phyloP scores from a whole-genome alignment of 2,329 filamentous ascomycete species.

The Atkinsonella texensis region DNA sequence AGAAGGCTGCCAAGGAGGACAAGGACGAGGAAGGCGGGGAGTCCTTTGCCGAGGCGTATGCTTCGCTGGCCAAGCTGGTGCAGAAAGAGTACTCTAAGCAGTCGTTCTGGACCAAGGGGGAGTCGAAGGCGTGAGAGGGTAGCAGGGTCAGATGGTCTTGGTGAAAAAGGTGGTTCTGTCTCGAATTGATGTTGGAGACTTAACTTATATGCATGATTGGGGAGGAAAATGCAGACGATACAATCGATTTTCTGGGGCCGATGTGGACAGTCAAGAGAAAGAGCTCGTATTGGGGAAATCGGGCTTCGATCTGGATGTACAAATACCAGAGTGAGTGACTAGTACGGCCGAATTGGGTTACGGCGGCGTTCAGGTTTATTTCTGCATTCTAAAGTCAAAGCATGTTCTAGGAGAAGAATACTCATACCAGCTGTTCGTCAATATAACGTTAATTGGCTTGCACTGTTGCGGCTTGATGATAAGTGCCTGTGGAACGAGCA shows the following conservation, averaged over 20 bases:
- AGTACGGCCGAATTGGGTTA: slow-evolving; percentile 18
- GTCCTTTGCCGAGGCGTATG: slow-evolving; percentile 52
- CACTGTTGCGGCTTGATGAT: background rate
- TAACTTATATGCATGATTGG: background rate
- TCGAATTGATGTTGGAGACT: background rate
- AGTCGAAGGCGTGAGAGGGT: slow-evolving; percentile 16
- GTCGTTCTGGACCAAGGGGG: slow-evolving; percentile 34
- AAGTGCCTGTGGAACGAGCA: no score
- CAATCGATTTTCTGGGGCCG: background rate
- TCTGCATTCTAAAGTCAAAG: slow-evolving; percentile 9
- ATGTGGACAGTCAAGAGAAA: background rate
- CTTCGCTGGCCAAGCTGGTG: slow-evolving; percentile 51
- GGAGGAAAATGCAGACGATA: background rate
- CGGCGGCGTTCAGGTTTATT: slow-evolving; percentile 27
- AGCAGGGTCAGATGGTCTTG: no score
- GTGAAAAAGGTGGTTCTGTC: background rate
- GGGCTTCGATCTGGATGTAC: slow-evolving; percentile 22
- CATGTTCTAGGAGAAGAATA: background rate
- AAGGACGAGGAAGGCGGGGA: slow-evolving; percentile 37
- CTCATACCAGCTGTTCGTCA: background rate
- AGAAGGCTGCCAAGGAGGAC: slow-evolving; percentile 30
- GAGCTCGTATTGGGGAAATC: background rate
- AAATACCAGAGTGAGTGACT: slow-evolving; percentile 21
- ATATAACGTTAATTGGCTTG: background rate
- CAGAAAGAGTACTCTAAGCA: slow-evolving; percentile 54